A percentile compares a stretch with the other conserved stretches of the same genome.
These are phyloP conservation scores for Plectranthus barbatus DNA, from an alignment of 257 asterid species.

Conservation along the genomic window DNA sequence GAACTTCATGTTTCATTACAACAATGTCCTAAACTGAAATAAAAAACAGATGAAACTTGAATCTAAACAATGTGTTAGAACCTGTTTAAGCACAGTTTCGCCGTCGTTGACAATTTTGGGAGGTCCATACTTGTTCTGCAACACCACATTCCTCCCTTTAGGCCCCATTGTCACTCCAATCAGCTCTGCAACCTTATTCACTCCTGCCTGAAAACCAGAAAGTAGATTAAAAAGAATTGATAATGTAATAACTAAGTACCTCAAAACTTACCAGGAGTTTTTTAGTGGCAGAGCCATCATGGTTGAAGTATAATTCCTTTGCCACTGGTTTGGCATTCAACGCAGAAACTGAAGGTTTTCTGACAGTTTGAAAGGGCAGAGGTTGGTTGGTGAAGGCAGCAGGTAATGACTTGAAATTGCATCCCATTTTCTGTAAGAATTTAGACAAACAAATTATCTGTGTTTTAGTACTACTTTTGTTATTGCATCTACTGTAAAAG, in stretches of 20 bases:
- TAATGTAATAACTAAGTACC: neutral
- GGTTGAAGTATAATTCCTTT: constrained; percentile 74
- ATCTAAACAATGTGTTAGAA: constrained; percentile 5
- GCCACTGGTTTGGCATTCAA: constrained; percentile 53
- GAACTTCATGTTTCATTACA: neutral
- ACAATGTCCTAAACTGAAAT: neutral
- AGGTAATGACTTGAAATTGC: constrained; percentile 43
- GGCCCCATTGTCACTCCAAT: constrained; percentile 90
- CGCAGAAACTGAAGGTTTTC: constrained; percentile 26
- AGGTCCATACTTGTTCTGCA: constrained; percentile 90
- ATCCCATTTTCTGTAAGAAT: constrained; percentile 32
- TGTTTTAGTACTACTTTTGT: neutral
- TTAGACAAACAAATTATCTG: neutral
- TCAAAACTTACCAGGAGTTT: constrained; percentile 53
- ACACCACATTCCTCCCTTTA: constrained; percentile 84
- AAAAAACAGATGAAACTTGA: neutral
- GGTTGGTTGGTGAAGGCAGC: constrained; percentile 35
- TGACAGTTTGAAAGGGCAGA: constrained; percentile 16
- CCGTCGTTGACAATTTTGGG: constrained; percentile 93
- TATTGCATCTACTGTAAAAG: neutral
- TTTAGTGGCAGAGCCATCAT: constrained; percentile 67
- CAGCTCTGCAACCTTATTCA: constrained; percentile 63
- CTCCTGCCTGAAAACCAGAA: constrained; percentile 54
- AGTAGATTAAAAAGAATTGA: neutral
- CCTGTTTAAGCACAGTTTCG: constrained; percentile 89